Evolutionary conservation across 805 yeast species (phyloP), one percentile per base, ranked within the genome.

Genomic region (Ogataea ramenticola): DNA sequence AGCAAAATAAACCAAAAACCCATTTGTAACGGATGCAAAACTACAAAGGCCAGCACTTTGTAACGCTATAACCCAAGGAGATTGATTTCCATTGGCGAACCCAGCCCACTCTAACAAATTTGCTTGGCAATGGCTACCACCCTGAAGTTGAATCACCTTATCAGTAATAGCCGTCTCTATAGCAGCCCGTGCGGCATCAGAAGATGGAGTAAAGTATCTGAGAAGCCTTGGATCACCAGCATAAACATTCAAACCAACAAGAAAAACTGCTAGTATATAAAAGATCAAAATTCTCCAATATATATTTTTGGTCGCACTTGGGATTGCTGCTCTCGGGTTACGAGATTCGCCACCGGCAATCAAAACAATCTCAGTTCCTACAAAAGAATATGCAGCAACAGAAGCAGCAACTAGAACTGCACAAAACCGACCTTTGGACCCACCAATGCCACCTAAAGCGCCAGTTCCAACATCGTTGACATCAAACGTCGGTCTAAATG

Each of bases 301-400:
- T 1, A 70, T 74, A 53, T 71, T 75, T 46, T 71, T 72, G 8
- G 72, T 68, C 22, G 77, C 77, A 19, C 57, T 65, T 38, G 95
- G 95, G 16, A 86, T 68, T 0, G 91, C 80, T 48, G 72, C 77
- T 50, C 93, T 68, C 5, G 96, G 95, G 50, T 84, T 81, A 47
- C 81, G 70, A n/a, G 90, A 85, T 60, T 86, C 96, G 60, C 90
- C 86, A 7, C 91, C 88, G 2, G 93, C 91, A 43, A 86, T 77
- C 49, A 86, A 79, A 12, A 87, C 90, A 58, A 82, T 79, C 52
- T 86, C 95, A 1, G 89, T 83, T 0, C 95, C 95, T 40, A 84
- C 78, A 55, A 81, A 86, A 0, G 95, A 84, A 60, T 82, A 86
- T 0, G 87, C 70, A 0, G 89, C 80, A 19, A 80, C 77, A 39